Base-by-base conservation (phyloP, 2,329 filamentous ascomycete genomes). In the Penicillium sclerotigenum region DNA sequence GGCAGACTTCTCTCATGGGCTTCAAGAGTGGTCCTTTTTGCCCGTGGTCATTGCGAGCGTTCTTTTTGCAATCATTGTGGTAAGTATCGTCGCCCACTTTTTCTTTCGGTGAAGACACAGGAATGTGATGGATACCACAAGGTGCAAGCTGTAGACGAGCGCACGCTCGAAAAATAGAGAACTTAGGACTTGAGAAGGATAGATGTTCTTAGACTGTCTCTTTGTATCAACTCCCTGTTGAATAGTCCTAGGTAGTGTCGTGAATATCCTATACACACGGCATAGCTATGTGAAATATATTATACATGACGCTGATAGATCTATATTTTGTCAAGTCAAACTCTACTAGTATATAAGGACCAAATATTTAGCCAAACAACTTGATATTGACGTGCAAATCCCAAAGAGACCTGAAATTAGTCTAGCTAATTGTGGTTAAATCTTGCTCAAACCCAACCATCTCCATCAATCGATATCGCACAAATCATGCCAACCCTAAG, bases 351-450 rank as follows among this genome's bases (percentile, higher is more conserved):
- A 38, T 40, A 41, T 14, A 7, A 20, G 7, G 16, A 28, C 6
- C 2, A n/a, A 34, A 36, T 8, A 16, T 53, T 37, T 50, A 50
- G 38, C 38, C 31, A 31, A 54, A 45, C 18, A 43, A 54, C 46
- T 50, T 38, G 43, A 8, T 20, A 45, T 54, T 50, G 46, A 42
- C 38, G 24, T 11, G 52, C 52, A 54, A 48, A 54, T 16, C 52
- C n/a, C 26, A 33, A 28, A 18, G 20, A 43, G 45, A 34, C 22
- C 31, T 54, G 46, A 48, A 46, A 50, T 38, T n/a, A 18, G 29
- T 29, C 52, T 43, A 54, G 45, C 46, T 45, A 29, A 14, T 43
- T 41, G n/a, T 31, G 6, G 38, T 20, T 26, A 8, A 41, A 48
- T 29, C 49, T 4, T 53, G 33, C 29, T 54, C 52, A 34, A 42